Conservation (phyloP, 2,329 filamentous ascomycete genomes). For the Canariomyces notabilis region DNA sequence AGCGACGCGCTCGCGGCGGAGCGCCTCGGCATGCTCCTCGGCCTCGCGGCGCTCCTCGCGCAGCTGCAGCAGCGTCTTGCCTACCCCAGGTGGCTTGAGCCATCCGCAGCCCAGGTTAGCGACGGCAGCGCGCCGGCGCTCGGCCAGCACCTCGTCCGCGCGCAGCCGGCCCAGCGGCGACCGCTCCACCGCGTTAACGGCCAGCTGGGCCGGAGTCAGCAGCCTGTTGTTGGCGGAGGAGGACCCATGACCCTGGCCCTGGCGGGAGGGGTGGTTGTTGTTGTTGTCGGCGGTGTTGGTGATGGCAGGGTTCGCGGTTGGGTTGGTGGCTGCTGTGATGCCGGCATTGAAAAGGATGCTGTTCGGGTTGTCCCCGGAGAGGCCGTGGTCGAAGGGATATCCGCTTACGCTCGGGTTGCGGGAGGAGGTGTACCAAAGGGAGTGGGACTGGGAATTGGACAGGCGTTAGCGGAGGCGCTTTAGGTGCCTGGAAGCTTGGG, state of each 20-base stretch:
- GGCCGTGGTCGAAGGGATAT: conserved; percentile 23
- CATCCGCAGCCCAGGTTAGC: conserved; percentile 83
- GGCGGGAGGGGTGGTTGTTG: conserved; percentile 18
- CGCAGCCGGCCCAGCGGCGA: conserved; percentile 64
- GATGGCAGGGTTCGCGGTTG: too few species aligned
- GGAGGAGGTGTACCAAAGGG: conserved; percentile 67
- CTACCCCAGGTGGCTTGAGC: conserved; percentile 82
- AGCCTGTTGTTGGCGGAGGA: conserved; percentile 2
- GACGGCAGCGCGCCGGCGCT: conserved; percentile 73
- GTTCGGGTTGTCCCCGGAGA: conserved; percentile 19
- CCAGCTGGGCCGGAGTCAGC: conserved; percentile 9
- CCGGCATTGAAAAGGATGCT: background rate
- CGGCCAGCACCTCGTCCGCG: conserved; percentile 71
- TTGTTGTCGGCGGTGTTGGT: conserved; percentile 1
- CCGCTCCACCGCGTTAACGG: conserved; percentile 38
- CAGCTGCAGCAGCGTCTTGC: conserved; percentile 85
- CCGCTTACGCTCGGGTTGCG: conserved; percentile 39
- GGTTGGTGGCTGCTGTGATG: background rate
- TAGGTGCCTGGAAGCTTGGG: too few species aligned
- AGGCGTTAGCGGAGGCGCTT: conserved; percentile 1
- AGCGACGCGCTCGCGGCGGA: conserved; percentile 64
- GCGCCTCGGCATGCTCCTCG: conserved; percentile 74
- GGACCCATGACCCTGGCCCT: too few species aligned
- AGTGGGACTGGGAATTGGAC: conserved; percentile 54
- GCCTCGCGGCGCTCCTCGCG: conserved; percentile 85